Percentiles rank a stretch among this genome's conserved stretches.
Conservation (phyloP, 106 monocot genomes). For the Cymbidium sinense region DNA sequence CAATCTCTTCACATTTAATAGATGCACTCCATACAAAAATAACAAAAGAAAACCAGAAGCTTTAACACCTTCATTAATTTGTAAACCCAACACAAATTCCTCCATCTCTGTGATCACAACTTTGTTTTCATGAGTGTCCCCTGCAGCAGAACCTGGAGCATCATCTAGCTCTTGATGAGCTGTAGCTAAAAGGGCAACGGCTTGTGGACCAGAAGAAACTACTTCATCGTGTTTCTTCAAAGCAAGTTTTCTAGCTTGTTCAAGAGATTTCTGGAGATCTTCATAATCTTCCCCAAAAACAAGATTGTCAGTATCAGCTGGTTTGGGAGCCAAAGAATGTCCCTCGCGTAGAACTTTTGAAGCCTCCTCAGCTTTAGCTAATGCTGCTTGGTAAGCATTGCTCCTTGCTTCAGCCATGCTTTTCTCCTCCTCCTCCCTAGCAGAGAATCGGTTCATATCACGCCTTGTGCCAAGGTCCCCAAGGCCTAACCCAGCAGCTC, state of each 20-base stretch:
- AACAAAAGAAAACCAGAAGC: slow-evolving; percentile 5
- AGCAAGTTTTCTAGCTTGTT: slow-evolving; percentile 78
- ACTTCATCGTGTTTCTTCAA: slow-evolving; percentile 55
- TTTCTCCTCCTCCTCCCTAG: slow-evolving; percentile 54
- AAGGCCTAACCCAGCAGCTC: slow-evolving; percentile 58
- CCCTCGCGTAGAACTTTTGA: slow-evolving; percentile 50
- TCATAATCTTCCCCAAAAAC: slow-evolving; percentile 96
- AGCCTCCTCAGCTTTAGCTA: slow-evolving; percentile 87
- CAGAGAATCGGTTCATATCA: slow-evolving; percentile 41
- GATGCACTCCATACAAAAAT: background rate
- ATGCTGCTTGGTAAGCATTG: slow-evolving; percentile 69
- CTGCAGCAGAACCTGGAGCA: slow-evolving; percentile 12
- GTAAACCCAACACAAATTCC: slow-evolving; percentile 93
- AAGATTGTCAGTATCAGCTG: slow-evolving; percentile 43
- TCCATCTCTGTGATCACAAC: slow-evolving; percentile 97
- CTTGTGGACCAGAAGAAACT: slow-evolving; percentile 44
- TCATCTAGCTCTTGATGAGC: slow-evolving; percentile 35
- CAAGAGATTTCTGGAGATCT: slow-evolving; percentile 86
- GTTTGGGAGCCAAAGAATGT: slow-evolving; percentile 26
- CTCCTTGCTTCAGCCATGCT: slow-evolving; percentile 54
- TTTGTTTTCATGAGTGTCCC: slow-evolving; percentile 50
- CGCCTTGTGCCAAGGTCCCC: slow-evolving; percentile 82
- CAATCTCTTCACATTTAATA: background rate
- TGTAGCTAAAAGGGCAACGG: slow-evolving; percentile 47
- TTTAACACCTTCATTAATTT: slow-evolving; percentile 77